Conservation (phyloP, 352 stramenopile species). For the Peronosclerospora sorghi region DNA sequence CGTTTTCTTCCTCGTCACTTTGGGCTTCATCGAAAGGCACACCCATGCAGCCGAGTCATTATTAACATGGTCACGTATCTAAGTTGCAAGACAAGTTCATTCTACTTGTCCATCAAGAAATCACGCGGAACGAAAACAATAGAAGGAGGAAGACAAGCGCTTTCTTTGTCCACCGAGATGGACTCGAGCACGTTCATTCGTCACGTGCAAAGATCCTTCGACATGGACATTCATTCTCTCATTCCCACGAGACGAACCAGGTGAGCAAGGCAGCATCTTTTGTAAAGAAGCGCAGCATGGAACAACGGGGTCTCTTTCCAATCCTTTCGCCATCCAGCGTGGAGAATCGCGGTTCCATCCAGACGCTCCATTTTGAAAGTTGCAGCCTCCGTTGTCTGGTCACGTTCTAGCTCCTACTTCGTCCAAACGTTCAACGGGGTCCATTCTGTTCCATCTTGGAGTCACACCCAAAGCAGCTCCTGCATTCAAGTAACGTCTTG, state of each 20-base stretch:
- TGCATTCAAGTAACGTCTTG: conserved; percentile 66
- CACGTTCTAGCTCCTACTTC: no score
- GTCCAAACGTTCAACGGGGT: not conserved
- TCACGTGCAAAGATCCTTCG: conserved; percentile 60
- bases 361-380: conserved; percentile 1
- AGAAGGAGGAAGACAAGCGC: conserved; percentile 17
- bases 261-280: conserved; percentile 21
- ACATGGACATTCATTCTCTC: conserved; percentile 55
- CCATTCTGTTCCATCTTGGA: conserved; percentile 30
- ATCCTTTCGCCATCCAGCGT: conserved; percentile 54
- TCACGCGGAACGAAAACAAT: conserved; percentile 46
- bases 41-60: conserved; percentile 66
- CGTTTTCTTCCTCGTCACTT: conserved; percentile 34
- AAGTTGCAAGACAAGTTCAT: conserved; percentile 82
- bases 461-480: conserved; percentile 70
- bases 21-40: conserved; percentile 54
- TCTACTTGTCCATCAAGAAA: conserved; percentile 68
- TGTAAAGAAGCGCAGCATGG: conserved; percentile 43
- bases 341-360: conserved; percentile 13
- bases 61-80: conserved; percentile 90
- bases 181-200: conserved; percentile 22
- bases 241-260: conserved; percentile 40
- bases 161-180: not conserved
- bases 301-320: conserved; percentile 59
- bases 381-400: not conserved